Conservation (phyloP, 2,329 filamentous ascomycete species). For the Aspergillus fijiensis region DNA sequence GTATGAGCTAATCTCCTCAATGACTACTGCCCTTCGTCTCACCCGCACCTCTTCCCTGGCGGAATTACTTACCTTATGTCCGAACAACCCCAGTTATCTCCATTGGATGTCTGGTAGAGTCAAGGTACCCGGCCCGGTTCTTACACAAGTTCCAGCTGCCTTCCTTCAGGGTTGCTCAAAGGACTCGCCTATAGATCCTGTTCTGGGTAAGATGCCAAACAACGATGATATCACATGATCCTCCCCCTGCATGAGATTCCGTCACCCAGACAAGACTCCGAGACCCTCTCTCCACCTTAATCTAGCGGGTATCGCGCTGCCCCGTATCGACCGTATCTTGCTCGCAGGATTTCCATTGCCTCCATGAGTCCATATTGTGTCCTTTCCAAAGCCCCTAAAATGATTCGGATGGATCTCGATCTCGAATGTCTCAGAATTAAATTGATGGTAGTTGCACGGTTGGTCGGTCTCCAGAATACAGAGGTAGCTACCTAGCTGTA, state of each 20-base stretch:
- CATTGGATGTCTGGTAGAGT: background rate
- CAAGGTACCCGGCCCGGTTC: background rate
- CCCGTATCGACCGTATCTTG: background rate
- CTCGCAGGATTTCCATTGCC: background rate
- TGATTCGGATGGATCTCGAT: background rate
- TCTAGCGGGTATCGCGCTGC: background rate
- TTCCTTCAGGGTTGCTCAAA: background rate
- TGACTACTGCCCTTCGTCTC: background rate
- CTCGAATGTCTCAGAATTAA: background rate
- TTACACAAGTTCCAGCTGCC: background rate
- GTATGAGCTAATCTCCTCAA: background rate
- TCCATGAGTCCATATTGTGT: background rate
- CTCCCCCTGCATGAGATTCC: background rate
- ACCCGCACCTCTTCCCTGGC: background rate
- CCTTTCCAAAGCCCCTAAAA: background rate
- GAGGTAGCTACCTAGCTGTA: too few relatives aligned
- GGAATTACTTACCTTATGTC: background rate
- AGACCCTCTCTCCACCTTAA: background rate
- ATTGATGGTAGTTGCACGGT: background rate
- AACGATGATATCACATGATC: background rate
- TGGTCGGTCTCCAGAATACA: background rate
- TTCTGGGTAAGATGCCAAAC: background rate
- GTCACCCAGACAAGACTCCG: background rate
- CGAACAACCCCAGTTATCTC: background rate
- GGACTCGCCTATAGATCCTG: background rate